A percentile compares a stretch with the other conserved stretches of the same genome.
Conservation (phyloP, 2,329 filamentous ascomycete species). For the Phyllosticta paracitricarpa region DNA sequence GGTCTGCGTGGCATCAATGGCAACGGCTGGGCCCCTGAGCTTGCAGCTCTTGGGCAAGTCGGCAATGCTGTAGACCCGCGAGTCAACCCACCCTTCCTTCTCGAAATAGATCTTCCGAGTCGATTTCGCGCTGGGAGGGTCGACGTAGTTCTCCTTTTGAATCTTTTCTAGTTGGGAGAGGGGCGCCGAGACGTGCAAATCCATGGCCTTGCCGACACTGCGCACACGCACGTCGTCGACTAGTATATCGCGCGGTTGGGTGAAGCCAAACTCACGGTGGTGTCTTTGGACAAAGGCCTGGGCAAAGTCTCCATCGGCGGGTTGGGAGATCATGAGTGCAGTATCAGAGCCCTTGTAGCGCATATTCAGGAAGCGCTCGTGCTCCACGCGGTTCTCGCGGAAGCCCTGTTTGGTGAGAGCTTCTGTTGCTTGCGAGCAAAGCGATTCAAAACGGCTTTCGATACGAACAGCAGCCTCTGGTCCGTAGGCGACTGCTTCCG, state of each 20-base stretch:
- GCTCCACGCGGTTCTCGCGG: constrained; percentile 16
- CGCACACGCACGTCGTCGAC: constrained; percentile 7
- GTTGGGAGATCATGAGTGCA: constrained; percentile 32
- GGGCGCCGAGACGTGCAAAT: constrained; percentile 5
- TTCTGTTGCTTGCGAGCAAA: constrained; percentile 19
- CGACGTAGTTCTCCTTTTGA: constrained; percentile 55
- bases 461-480: constrained; percentile 29
- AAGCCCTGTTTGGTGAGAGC: constrained; percentile 59
- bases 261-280: constrained; percentile 35
- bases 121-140: constrained; percentile 46
- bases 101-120: constrained; percentile 48
- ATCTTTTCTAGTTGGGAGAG: constrained; percentile 32
- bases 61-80: constrained; percentile 19
- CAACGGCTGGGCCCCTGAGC: constrained; percentile 22
- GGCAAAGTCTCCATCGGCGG: constrained; percentile 24
- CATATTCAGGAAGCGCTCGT: constrained; percentile 34
- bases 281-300: constrained; percentile 29
- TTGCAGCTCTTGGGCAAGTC: constrained; percentile 15
- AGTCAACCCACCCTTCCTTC: constrained; percentile 14
- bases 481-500: constrained; percentile 49
- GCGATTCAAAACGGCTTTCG: constrained; percentile 41
- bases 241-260: constrained; percentile 27
- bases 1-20: constrained; percentile 36
- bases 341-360: constrained; percentile 36
- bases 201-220: constrained; percentile 61